phyloP scores from a whole-genome alignment of 148 eudicot species.

The Nyssa sinensis region DNA sequence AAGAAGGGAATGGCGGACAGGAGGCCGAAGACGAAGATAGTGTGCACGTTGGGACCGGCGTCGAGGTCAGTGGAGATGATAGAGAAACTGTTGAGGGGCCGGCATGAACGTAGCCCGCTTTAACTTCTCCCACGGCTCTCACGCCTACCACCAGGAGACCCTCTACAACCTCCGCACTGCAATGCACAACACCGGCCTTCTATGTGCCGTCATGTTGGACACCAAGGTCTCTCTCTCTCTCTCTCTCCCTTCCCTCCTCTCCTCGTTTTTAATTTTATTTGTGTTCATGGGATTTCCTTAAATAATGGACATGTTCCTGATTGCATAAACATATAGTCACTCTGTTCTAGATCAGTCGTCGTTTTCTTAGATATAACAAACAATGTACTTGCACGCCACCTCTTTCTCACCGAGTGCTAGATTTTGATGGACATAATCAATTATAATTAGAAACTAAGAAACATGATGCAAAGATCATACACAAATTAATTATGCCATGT shows the following conservation, averaged over 20 bases:
- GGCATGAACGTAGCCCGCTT: slow-evolving; percentile 24
- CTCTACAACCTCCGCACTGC: slow-evolving; percentile 16
- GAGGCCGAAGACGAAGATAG: slow-evolving; percentile 27
- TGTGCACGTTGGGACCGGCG: slow-evolving; percentile 23
- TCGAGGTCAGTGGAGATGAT: slow-evolving; percentile 24
- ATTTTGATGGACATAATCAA: no score
- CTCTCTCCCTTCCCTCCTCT: not conserved
- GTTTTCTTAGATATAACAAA: no score
- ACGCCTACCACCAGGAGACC: slow-evolving; percentile 20
- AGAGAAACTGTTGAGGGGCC: slow-evolving; percentile 17
- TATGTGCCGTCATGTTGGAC: slow-evolving; percentile 21
- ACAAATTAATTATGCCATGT: no score
- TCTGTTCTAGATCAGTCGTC: no score
- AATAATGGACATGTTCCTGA: not conserved
- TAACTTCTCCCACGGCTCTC: slow-evolving; percentile 23
- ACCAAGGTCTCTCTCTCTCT: slow-evolving; percentile 17
- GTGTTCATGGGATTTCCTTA: no score
- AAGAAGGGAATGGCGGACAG: not conserved
- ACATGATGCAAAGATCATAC: no score
- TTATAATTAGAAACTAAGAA: no score
- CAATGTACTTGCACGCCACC: not conserved
- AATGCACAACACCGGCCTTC: slow-evolving; percentile 1
- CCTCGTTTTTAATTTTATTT: not conserved
- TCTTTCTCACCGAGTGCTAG: no score
- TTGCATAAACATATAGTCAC: not conserved